Conservation (phyloP, 495 filamentous ascomycete species). For the Xylaria castorea region DNA sequence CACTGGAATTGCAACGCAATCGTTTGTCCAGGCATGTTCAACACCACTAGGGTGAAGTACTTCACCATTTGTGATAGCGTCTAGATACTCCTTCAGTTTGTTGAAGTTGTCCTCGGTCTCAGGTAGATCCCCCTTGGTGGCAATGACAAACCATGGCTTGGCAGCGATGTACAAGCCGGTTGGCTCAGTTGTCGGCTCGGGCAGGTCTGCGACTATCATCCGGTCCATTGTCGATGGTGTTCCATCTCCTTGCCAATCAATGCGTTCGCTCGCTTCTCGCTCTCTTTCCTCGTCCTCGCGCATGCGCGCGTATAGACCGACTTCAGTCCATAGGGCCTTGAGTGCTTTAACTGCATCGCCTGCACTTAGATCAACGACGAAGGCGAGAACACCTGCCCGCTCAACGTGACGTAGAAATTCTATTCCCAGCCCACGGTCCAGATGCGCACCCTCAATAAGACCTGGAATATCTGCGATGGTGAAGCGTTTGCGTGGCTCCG, state of each 20-base stretch:
- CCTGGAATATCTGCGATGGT: conserved; percentile 97
- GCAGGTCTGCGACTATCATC: conserved; percentile 46
- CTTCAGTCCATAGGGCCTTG: conserved; percentile 84
- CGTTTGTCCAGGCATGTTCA: conserved; percentile 68
- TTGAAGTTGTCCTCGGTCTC: conserved; percentile 79
- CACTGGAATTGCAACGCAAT: conserved; percentile 76
- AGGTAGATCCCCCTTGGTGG: conserved; percentile 89
- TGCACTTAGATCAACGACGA: conserved; percentile 85
- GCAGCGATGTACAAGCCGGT: conserved; percentile 69
- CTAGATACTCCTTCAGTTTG: conserved; percentile 70
- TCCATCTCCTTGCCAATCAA: conserved; percentile 49
- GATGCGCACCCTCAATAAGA: conserved; percentile 85
- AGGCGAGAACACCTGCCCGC: conserved; percentile 88
- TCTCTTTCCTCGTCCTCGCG: conserved; percentile 65
- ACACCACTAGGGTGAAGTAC: conserved; percentile 74
- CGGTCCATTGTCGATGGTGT: conserved; percentile 33
- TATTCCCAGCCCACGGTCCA: conserved; percentile 89
- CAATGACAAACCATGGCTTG: conserved; percentile 98
- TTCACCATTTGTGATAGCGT: conserved; percentile 61
- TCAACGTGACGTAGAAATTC: conserved; percentile 95
- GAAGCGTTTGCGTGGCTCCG: conserved; percentile 71
- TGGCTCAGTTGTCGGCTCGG: conserved; percentile 33
- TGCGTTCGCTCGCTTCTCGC: conserved; percentile 52
- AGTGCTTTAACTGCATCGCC: conserved; percentile 80
- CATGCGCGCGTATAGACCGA: conserved; percentile 82